phyloP scores from a whole-genome alignment of 306 rosid genomes.

The Quercus wislizeni region DNA sequence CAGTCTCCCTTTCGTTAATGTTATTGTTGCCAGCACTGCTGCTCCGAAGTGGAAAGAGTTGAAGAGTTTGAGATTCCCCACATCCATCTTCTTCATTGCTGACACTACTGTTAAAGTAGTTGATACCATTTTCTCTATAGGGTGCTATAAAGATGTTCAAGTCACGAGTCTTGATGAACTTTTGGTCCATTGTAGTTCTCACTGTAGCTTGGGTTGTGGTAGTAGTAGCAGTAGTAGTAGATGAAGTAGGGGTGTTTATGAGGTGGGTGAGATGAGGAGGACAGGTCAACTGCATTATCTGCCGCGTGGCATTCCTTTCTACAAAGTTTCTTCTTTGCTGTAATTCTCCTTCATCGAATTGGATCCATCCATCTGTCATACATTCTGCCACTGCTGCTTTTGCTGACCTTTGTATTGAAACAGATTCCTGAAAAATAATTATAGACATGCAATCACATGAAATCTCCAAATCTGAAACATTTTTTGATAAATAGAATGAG shows the following conservation, averaged over 20 bases:
- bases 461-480: conserved; percentile 12
- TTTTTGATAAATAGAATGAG: no score
- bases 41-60: conserved; percentile 73
- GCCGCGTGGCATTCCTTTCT: conserved; percentile 91
- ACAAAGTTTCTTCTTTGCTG: conserved; percentile 58
- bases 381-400: conserved; percentile 43
- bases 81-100: conserved; percentile 5
- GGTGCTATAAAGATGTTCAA: conserved; percentile 50
- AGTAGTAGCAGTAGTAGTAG: not conserved
- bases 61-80: conserved; percentile 74
- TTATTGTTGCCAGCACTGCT: conserved; percentile 29
- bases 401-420: conserved; percentile 56
- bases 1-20: conserved; percentile 40
- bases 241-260: conserved; percentile 26
- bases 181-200: conserved; percentile 46
- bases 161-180: conserved; percentile 42
- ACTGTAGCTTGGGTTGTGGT: conserved; percentile 19
- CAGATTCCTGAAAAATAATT: conserved; percentile 58
- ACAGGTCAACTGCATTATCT: conserved; percentile 62
- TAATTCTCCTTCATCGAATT: conserved; percentile 61
- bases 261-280: conserved; percentile 36
- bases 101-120: conserved; percentile 21
- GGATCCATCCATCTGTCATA: conserved; percentile 77
- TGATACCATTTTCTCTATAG: conserved; percentile 21
- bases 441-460: conserved; percentile 24